Percentiles rank a stretch among this genome's conserved stretches.
These are phyloP conservation scores for Talaromyces verruculosus DNA, from an alignment of 2,329 filamentous ascomycete genomes.

Conservation along the genomic window DNA sequence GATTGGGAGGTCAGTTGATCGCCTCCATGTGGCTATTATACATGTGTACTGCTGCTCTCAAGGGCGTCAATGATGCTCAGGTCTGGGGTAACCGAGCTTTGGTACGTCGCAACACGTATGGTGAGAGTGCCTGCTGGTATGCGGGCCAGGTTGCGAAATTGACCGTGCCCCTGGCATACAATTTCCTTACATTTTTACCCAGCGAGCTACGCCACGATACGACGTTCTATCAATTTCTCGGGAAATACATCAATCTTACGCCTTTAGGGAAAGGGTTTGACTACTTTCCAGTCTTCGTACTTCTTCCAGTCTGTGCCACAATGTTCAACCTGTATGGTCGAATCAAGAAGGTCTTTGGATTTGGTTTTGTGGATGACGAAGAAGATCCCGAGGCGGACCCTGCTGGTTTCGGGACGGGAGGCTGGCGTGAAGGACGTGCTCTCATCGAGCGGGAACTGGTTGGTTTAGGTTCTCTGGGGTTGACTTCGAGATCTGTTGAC, in stretches of 20 bases:
- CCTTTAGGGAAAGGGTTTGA: conserved; percentile 81
- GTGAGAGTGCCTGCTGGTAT: conserved; percentile 95
- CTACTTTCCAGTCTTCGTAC: conserved; percentile 81
- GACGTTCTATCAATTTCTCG: conserved; percentile 84
- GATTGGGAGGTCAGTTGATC: conserved; percentile 81
- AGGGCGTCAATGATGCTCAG: conserved; percentile 85
- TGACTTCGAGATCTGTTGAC: conserved; percentile 37
- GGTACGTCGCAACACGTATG: conserved; percentile 85
- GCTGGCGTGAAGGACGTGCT: conserved; percentile 87
- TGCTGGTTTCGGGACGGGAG: conserved; percentile 69
- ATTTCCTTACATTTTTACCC: conserved; percentile 89
- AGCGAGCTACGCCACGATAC: conserved; percentile 70
- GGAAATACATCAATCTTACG: conserved; percentile 78
- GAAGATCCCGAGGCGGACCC: conserved; percentile 61
- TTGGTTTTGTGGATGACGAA: conserved; percentile 72
- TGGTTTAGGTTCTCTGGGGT: conserved; percentile 54
- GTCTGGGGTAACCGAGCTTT: conserved; percentile 96
- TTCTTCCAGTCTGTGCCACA: conserved; percentile 81
- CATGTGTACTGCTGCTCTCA: conserved; percentile 89
- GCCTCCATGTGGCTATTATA: conserved; percentile 89
- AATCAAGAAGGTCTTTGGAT: conserved; percentile 73
- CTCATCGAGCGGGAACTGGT: conserved; percentile 84
- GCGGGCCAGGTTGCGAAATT: conserved; percentile 87
- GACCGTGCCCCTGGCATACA: conserved; percentile 90
- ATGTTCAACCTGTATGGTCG: conserved; percentile 87